Evolutionary conservation across 192 early-diverging fungal genomes (phyloP).

Genomic region (Umbelopsis vinacea): DNA sequence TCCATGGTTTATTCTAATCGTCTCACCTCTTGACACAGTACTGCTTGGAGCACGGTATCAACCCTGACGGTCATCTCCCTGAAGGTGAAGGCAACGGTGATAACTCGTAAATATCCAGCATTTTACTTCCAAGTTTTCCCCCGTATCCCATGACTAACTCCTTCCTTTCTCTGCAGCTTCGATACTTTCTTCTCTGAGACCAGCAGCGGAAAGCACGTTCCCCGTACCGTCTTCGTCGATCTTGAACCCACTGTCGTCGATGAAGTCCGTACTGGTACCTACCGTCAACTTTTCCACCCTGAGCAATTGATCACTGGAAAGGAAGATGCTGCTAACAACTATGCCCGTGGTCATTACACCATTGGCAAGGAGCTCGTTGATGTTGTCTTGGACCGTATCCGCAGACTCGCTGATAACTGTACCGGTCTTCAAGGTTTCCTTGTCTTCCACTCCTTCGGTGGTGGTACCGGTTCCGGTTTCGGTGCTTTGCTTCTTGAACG

Average conservation of each 20-base stretch:
- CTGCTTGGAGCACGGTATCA: slow-evolving; percentile 95
- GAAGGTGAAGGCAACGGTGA: slow-evolving; percentile 17
- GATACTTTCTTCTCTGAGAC: slow-evolving; percentile 99
- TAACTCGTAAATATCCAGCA: slow-evolving; percentile 26
- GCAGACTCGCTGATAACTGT: slow-evolving; percentile 98
- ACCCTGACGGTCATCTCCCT: slow-evolving; percentile 86
- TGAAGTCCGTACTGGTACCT: slow-evolving; percentile 98
- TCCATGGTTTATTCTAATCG: neutral
- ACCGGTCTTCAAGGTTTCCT: slow-evolving; percentile 98
- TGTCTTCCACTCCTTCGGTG: slow-evolving; percentile 99
- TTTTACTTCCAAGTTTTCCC: too few species aligned
- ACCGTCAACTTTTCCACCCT: slow-evolving; percentile 80
- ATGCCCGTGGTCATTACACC: slow-evolving; percentile 99
- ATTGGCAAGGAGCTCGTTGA: slow-evolving; percentile 99
- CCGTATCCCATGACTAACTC: too few species aligned
- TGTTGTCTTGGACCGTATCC: slow-evolving; percentile 93
- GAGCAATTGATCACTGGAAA: slow-evolving; percentile 99
- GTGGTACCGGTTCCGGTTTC: slow-evolving; percentile 99
- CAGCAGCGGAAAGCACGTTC: slow-evolving; percentile 98
- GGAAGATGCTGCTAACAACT: slow-evolving; percentile 99
- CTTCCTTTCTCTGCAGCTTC: slow-evolving; percentile 71
- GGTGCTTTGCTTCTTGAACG: slow-evolving; percentile 98
- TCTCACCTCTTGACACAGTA: slow-evolving; percentile 37
- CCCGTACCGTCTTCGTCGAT: slow-evolving; percentile 98
- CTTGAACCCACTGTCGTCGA: slow-evolving; percentile 96